A percentile compares a stretch with the other conserved stretches of the same genome.
phyloP scores from a whole-genome alignment of 768 basidiomycete species.

The Xerocomellus amylosporus region DNA sequence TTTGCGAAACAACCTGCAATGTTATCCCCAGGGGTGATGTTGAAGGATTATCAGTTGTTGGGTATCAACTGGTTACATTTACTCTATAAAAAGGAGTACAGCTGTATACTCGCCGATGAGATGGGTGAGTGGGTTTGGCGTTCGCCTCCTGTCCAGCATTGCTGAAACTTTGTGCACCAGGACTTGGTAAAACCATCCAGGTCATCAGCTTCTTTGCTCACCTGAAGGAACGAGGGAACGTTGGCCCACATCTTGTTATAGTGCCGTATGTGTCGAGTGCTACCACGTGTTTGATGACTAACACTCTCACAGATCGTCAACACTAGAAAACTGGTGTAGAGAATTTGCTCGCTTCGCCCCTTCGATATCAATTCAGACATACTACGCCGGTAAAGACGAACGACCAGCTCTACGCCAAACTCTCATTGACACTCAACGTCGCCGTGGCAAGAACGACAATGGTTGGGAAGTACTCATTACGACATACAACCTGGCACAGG shows the following conservation, averaged over 20 bases:
- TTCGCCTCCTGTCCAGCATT: neutral
- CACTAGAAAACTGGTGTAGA: slow-evolving; percentile 97
- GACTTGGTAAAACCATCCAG: slow-evolving; percentile 97
- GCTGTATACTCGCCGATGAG: slow-evolving; percentile 97
- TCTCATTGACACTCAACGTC: slow-evolving; percentile 57
- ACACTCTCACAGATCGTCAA: slow-evolving; percentile 67
- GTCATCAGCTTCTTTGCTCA: slow-evolving; percentile 96
- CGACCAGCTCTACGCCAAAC: slow-evolving; percentile 70
- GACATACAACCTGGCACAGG: slow-evolving; percentile 92
- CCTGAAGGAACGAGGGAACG: slow-evolving; percentile 72
- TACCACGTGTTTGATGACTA: slow-evolving; percentile 5
- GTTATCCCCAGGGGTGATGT: slow-evolving; percentile 60
- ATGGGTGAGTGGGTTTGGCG: slow-evolving; percentile 68
- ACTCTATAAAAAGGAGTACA: slow-evolving; percentile 73
- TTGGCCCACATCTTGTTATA: slow-evolving; percentile 88
- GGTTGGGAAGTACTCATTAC: slow-evolving; percentile 95
- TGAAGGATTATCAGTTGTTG: slow-evolving; percentile 96
- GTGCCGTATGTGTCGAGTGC: slow-evolving; percentile 71
- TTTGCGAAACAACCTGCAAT: slow-evolving; percentile 70
- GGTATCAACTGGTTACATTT: slow-evolving; percentile 98
- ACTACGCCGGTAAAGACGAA: slow-evolving; percentile 92
- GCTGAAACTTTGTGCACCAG: slow-evolving; percentile 37
- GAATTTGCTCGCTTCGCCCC: slow-evolving; percentile 94
- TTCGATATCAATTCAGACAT: slow-evolving; percentile 79
- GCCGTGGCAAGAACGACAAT: slow-evolving; percentile 44